phyloP scores from a whole-genome alignment of 768 basidiomycete genomes.

The Lentinula raphanica region DNA sequence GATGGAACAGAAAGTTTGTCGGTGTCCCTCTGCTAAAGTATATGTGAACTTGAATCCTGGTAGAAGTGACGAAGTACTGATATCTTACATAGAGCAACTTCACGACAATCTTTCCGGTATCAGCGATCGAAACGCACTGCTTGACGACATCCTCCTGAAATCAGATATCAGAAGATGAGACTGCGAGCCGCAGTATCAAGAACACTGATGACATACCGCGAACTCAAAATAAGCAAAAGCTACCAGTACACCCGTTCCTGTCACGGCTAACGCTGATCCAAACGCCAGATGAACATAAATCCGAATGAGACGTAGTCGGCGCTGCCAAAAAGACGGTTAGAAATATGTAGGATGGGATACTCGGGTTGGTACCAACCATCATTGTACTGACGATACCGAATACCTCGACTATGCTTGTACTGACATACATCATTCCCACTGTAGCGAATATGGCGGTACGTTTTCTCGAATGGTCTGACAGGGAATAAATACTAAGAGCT shows the following conservation, averaged over 20 bases:
- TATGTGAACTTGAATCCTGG: not conserved
- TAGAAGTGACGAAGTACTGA: not conserved
- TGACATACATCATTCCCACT: constrained; percentile 1
- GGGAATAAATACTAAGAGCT: not conserved
- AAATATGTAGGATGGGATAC: constrained; percentile 11
- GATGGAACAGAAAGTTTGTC: not conserved
- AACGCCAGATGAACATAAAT: constrained; percentile 19
- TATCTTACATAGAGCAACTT: constrained; percentile 4
- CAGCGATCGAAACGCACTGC: constrained; percentile 1
- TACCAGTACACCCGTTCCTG: constrained; percentile 28
- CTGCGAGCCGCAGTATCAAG: too few relatives aligned
- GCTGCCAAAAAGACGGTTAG: constrained; percentile 10
- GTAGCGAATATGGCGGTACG: constrained; percentile 1
- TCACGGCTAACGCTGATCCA: constrained; percentile 30
- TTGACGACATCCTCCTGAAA: constrained; percentile 6
- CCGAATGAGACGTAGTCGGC: constrained; percentile 20
- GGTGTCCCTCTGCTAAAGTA: not conserved
- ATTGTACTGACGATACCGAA: constrained; percentile 1
- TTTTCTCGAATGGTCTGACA: constrained; percentile 4
- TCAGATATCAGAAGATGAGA: not conserved
- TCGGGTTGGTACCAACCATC: constrained; percentile 30
- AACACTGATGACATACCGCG: constrained; percentile 24
- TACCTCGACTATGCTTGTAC: not conserved
- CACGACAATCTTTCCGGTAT: not conserved
- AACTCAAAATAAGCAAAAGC: constrained; percentile 34